phyloP scores from a whole-genome alignment of 1,139 yeast genomes.

The Yamadazyma taylorii region DNA sequence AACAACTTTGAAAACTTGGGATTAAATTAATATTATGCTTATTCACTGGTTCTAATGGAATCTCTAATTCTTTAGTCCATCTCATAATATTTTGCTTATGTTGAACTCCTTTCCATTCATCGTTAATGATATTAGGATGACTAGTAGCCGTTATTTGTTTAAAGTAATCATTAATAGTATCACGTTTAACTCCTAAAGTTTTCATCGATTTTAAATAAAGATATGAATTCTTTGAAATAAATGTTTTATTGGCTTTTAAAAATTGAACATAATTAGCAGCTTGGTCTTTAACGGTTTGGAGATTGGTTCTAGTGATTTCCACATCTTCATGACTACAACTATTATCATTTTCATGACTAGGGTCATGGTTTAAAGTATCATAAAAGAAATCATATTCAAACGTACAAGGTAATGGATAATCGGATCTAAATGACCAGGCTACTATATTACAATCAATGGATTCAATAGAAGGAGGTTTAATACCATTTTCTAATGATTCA shows the following conservation, averaged over 20 bases:
- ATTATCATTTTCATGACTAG: too few relatives aligned
- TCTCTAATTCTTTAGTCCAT: constrained; percentile 30
- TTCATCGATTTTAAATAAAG: constrained; percentile 42
- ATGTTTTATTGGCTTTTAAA: constrained; percentile 33
- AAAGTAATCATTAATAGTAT: constrained; percentile 40
- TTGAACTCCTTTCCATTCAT: constrained; percentile 32
- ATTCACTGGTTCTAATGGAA: constrained; percentile 35
- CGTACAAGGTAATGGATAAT: constrained; percentile 43
- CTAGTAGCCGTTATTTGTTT: constrained; percentile 24
- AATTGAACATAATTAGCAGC: constrained; percentile 35
- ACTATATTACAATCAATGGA: constrained; percentile 39
- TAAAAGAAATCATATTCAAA: constrained; percentile 47
- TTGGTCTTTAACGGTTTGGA: constrained; percentile 38
- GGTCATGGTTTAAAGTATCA: constrained; percentile 23
- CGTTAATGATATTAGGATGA: constrained; percentile 24
- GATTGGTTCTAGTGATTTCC: constrained; percentile 34
- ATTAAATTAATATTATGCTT: constrained; percentile 41
- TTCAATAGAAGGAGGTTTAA: constrained; percentile 33
- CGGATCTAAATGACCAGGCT: constrained; percentile 44
- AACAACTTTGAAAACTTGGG: constrained; percentile 46
- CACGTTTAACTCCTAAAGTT: constrained; percentile 42
- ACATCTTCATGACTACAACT: constrained; percentile 29
- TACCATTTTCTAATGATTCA: constrained; percentile 21
- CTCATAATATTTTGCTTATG: constrained; percentile 16
- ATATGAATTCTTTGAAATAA: constrained; percentile 34